Percentiles rank a stretch among this genome's conserved stretches.
These are phyloP conservation scores for Podila clonocystis DNA, from an alignment of 192 early-diverging fungal species.

Conservation along the genomic window DNA sequence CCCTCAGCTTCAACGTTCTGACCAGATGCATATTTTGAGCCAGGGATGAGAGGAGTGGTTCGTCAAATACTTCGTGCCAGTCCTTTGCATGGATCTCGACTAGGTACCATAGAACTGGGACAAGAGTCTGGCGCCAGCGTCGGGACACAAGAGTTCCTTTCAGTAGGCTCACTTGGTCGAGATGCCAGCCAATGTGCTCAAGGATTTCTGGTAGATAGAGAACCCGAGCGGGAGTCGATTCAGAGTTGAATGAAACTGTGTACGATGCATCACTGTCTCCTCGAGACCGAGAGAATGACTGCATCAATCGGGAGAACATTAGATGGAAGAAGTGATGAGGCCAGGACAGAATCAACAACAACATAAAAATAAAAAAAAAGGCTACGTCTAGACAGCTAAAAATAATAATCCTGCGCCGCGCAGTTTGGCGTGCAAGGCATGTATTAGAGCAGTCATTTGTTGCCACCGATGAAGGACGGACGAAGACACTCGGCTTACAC, in stretches of 20 bases:
- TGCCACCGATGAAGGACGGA: no score
- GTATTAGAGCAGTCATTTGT: no score
- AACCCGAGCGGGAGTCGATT: not conserved
- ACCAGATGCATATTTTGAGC: not conserved
- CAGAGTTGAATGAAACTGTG: not conserved
- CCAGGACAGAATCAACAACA: no score
- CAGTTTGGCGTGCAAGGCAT: no score
- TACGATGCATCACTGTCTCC: not conserved
- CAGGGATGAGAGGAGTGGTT: not conserved
- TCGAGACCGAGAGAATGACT: not conserved
- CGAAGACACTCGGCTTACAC: no score
- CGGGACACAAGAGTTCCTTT: conserved; percentile 4
- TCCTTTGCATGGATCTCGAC: not conserved
- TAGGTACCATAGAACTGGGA: not conserved
- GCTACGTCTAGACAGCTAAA: no score
- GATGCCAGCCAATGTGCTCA: not conserved
- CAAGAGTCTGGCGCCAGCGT: not conserved
- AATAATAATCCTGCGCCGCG: no score
- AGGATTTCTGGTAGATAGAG: conserved; percentile 13
- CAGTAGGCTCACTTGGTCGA: conserved; percentile 1
- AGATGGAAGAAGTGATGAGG: not conserved
- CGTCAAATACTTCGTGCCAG: not conserved
- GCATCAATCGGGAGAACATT: conserved; percentile 5
- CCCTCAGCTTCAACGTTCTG: not conserved
- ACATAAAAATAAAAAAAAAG: no score